These are phyloP conservation scores for Tillandsia leiboldiana DNA, from an alignment of 176 grass and related monocot genomes.

Conservation along the genomic window DNA sequence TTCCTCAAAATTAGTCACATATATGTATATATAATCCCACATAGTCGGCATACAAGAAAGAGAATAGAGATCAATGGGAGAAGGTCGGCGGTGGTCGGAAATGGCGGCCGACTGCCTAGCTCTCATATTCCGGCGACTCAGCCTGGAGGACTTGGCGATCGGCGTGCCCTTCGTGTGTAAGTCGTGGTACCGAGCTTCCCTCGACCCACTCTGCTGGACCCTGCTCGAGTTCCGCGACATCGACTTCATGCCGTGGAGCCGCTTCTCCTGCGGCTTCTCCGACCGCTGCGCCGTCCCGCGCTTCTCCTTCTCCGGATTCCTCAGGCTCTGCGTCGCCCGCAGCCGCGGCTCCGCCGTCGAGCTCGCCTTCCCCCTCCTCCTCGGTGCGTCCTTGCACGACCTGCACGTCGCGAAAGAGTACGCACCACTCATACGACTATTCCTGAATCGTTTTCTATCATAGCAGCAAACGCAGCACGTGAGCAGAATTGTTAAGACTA, in stretches of 20 bases:
- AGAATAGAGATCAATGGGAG: conserved; percentile 18
- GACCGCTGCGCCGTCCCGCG: conserved; percentile 15
- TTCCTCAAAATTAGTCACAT: background rate
- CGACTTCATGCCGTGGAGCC: conserved; percentile 69
- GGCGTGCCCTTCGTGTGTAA: conserved; percentile 63
- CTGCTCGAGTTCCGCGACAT: conserved; percentile 56
- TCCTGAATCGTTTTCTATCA: too few species aligned
- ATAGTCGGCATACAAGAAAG: background rate
- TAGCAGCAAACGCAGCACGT: too few species aligned
- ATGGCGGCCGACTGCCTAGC: conserved; percentile 66
- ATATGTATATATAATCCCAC: too few species aligned
- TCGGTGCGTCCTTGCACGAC: conserved; percentile 4
- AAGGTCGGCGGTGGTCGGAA: conserved; percentile 41
- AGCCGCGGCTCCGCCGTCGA: background rate
- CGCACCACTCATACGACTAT: background rate
- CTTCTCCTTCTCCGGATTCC: conserved; percentile 43
- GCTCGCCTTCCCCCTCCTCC: conserved; percentile 44
- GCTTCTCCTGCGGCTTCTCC: conserved; percentile 36
- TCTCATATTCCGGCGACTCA: conserved; percentile 45
- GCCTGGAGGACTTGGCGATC: conserved; percentile 45
- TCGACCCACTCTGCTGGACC: conserved; percentile 56
- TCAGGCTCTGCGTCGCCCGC: conserved; percentile 33
- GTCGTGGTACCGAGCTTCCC: conserved; percentile 47
- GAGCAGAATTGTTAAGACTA: too few species aligned
- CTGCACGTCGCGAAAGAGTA: conserved; percentile 26